Evolutionary conservation across 805 yeast genomes (phyloP).

Genomic region (Lipomyces sp.): DNA sequence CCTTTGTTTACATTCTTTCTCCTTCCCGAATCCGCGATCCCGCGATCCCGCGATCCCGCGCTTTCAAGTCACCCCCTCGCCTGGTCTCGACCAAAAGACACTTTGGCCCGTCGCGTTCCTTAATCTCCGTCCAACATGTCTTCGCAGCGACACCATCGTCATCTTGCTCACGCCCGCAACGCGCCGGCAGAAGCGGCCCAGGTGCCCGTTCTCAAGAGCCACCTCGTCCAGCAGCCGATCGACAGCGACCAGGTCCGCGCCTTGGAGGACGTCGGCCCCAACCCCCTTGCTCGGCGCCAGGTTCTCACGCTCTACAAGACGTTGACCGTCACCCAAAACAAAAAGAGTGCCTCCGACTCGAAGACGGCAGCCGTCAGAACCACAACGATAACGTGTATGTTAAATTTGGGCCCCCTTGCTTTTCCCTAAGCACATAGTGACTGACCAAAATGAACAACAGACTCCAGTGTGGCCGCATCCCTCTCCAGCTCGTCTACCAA

Average conservation of each 20-base stretch:
- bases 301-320: constrained; percentile 23
- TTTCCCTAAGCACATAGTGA: too few species aligned
- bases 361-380: constrained; percentile 9
- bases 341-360: neutral
- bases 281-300: constrained; percentile 21
- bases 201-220: constrained; percentile 4
- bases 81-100: too few species aligned
- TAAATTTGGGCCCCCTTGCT: too few species aligned
- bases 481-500: constrained; percentile 12
- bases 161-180: constrained; percentile 1
- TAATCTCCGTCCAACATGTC: too few species aligned
- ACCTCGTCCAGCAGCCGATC: too few species aligned
- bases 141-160: neutral
- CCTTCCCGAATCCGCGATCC: too few species aligned
- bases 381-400: neutral
- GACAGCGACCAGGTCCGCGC: constrained; percentile 2
- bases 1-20: neutral
- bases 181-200: neutral
- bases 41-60: too few species aligned
- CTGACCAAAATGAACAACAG: too few species aligned
- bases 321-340: constrained; percentile 18
- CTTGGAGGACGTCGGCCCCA: neutral
- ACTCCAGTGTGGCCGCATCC: too few species aligned
- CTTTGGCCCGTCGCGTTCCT: too few species aligned
- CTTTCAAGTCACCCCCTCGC: too few species aligned